Evolutionary conservation across 2,329 filamentous ascomycete genomes (phyloP).

Genomic region (Cordyceps cateniannulata): DNA sequence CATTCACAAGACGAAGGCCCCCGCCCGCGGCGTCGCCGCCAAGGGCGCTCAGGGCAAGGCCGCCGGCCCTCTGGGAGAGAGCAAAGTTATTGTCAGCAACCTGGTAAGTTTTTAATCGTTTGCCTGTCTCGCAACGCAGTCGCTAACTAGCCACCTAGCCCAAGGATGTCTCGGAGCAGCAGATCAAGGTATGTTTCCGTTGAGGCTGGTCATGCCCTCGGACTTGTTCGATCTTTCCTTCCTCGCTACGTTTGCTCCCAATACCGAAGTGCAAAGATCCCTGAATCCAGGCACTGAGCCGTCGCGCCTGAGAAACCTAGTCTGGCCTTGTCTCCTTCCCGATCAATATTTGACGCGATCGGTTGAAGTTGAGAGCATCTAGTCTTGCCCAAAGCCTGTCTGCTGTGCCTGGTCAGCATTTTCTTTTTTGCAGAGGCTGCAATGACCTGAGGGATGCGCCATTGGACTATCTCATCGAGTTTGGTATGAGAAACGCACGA

Average conservation of each 20-base stretch:
- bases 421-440: constrained; percentile 1
- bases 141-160: constrained; percentile 59
- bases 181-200: constrained; percentile 99
- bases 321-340: constrained; percentile 15
- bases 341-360: constrained; percentile 9
- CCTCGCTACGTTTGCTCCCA: constrained; percentile 32
- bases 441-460: constrained; percentile 10
- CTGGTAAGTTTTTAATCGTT: constrained; percentile 58
- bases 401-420: constrained; percentile 47
- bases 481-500: constrained; percentile 13
- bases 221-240: constrained; percentile 59
- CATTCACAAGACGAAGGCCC: constrained; percentile 69
- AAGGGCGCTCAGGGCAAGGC: constrained; percentile 61
- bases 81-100: constrained; percentile 98
- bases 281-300: constrained; percentile 5
- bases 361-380: constrained; percentile 25
- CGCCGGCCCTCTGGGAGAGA: constrained; percentile 59
- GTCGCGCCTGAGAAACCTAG: constrained; percentile 1
- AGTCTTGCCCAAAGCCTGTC: constrained; percentile 8
- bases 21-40: constrained; percentile 50
- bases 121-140: background rate
- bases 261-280: constrained; percentile 18
- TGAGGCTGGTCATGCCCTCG: constrained; percentile 61
- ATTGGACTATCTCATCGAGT: constrained; percentile 10
- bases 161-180: constrained; percentile 88